Percentiles rank a stretch among this genome's conserved stretches.
Evolutionary conservation across 2,329 filamentous ascomycete species (phyloP).

Genomic region (Hypoxylon sp.): DNA sequence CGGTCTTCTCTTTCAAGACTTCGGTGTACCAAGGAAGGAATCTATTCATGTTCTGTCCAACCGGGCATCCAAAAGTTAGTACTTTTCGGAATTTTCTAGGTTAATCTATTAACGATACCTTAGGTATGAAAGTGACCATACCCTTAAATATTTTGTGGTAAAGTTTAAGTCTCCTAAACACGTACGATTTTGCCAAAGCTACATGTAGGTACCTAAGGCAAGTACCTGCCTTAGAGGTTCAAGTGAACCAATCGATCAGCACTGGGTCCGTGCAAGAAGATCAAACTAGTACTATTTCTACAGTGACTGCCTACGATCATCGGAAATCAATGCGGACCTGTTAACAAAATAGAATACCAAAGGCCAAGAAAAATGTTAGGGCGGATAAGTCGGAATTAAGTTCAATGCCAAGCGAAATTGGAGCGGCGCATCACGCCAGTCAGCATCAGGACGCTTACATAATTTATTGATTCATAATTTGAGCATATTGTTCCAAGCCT

Average conservation of each 20-base stretch:
- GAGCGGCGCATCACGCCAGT: slow-evolving; percentile 1
- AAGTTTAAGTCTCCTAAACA: too few species aligned
- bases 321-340: slow-evolving; percentile 1
- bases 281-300: neutral
- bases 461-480: slow-evolving; percentile 4
- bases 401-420: slow-evolving; percentile 20
- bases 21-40: neutral
- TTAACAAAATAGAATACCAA: slow-evolving; percentile 5
- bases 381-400: slow-evolving; percentile 26
- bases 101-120: too few species aligned
- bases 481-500: neutral
- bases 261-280: neutral
- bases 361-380: neutral
- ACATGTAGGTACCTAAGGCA: neutral
- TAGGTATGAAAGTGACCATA: too few species aligned
- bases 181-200: too few species aligned
- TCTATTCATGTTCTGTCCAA: neutral
- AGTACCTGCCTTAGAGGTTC: neutral
- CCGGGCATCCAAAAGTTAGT: too few species aligned
- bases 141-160: too few species aligned
- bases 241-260: neutral
- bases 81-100: neutral
- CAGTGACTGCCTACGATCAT: slow-evolving; percentile 8
- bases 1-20: neutral
- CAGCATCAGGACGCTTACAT: slow-evolving; percentile 4